Percentiles rank a stretch among this genome's conserved stretches.
Evolutionary conservation across 2,329 filamentous ascomycete genomes (phyloP).

Genomic region (Penicillium polonicum): DNA sequence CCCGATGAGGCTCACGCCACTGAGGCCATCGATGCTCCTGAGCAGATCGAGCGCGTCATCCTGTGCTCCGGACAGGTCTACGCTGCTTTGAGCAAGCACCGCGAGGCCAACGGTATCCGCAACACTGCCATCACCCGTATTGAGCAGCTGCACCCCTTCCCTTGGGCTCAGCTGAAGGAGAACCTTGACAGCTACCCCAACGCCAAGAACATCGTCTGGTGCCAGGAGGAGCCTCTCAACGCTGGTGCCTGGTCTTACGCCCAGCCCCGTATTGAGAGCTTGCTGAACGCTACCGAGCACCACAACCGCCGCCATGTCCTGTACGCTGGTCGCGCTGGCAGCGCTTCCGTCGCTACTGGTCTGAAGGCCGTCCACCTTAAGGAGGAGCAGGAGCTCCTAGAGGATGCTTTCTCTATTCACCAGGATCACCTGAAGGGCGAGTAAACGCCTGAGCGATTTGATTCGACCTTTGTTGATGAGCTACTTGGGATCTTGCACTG

Average conservation of each 20-base stretch:
- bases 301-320: conserved; percentile 93
- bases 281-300: conserved; percentile 88
- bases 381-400: conserved; percentile 84
- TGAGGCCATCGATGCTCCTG: conserved; percentile 68
- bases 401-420: conserved; percentile 61
- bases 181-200: conserved; percentile 97
- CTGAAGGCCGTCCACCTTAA: conserved; percentile 83
- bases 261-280: conserved; percentile 95
- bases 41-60: conserved; percentile 91
- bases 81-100: conserved; percentile 84
- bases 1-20: conserved; percentile 80
- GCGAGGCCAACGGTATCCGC: conserved; percentile 79
- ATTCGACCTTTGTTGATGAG: conserved; percentile 4
- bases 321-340: conserved; percentile 93
- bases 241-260: conserved; percentile 95
- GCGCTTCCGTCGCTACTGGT: conserved; percentile 90
- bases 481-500: conserved; percentile 7
- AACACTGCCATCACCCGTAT: conserved; percentile 92
- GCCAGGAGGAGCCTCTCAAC: conserved; percentile 96
- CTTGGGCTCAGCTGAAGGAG: conserved; percentile 93
- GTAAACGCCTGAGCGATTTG: conserved; percentile 39
- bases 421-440: conserved; percentile 67
- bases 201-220: conserved; percentile 95
- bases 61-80: conserved; percentile 95
- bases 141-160: conserved; percentile 98